Base-by-base conservation (phyloP, 2,329 filamentous ascomycete species). In the Pseudogymnoascus sp. region DNA sequence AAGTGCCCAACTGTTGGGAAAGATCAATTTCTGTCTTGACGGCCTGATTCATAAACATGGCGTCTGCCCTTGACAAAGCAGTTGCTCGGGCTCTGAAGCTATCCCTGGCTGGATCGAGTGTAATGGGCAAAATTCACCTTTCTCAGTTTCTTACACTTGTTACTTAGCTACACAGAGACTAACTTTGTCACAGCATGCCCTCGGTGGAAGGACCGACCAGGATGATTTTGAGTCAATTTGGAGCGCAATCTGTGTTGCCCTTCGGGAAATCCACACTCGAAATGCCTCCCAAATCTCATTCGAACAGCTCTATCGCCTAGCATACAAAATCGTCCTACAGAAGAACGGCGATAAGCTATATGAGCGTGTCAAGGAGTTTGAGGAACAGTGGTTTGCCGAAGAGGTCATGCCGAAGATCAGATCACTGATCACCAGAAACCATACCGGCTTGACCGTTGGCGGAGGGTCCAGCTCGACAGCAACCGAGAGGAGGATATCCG, bases 271-370 rank as follows among this genome's bases (percentile, higher is more conserved):
- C 60, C 93, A 97, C 77, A 89, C 87, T 64, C 93, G 96, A 74
- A 95, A 96, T 74, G 92, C 92, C 65, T 96, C 92, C 8, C 82
- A 84, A 14, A 84, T 99, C 2, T 96, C 93, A 0, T 99, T 97
- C 78, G 95, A 99, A 75, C 89, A 96, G 71, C 84, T 99, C 0
- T 99, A 99, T 77, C 89, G 95, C 64, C 90, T 90, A 62, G 90
- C 91, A 4, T 99, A 99, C 77, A 93, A 95, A 74, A 90, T 97
- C 18, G 93, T 97, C 0, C 78, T 97, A 37, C 90, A 89, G 76
- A 96, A 93, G 77, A 89, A 92, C 69, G 93, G 93, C 25, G 85
- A 89, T 36, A 80, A 87, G 10, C 82, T 99, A 1, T 97, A 97
- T 75, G 83, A 89, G 4, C 82, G 84, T 8, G 92, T 97, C 59